Conservation (phyloP, 1,284 basidiomycete genomes). For the Xerocomus nothofagi region DNA sequence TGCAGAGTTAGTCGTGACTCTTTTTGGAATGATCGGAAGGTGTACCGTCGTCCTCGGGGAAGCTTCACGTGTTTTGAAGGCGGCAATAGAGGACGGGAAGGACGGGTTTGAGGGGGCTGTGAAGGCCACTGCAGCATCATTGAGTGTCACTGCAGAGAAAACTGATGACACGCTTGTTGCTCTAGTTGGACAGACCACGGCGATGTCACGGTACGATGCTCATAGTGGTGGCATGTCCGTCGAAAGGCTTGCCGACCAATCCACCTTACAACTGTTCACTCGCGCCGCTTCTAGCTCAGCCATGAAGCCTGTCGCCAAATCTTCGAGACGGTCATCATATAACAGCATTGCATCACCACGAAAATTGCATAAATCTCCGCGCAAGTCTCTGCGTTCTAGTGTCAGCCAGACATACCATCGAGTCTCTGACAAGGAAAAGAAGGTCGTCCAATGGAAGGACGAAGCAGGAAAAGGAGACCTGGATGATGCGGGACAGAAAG, state of each 20-base stretch:
- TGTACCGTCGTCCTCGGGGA: conserved; percentile 75
- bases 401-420: conserved; percentile 61
- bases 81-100: conserved; percentile 44
- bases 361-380: conserved; percentile 54
- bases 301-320: conserved; percentile 42
- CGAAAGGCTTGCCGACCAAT: conserved; percentile 48
- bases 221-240: conserved; percentile 37
- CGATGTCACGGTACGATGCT: conserved; percentile 49
- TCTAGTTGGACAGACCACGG: conserved; percentile 64
- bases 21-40: conserved; percentile 79
- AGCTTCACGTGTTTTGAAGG: conserved; percentile 56
- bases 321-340: conserved; percentile 50
- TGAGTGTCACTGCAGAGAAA: conserved; percentile 58
- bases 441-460: conserved; percentile 88
- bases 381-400: conserved; percentile 69
- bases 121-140: conserved; percentile 48
- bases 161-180: conserved; percentile 68
- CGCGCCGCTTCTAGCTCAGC: conserved; percentile 47
- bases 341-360: conserved; percentile 47
- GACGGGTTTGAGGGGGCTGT: conserved; percentile 42
- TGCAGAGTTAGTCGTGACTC: conserved; percentile 64
- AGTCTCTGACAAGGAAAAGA: conserved; percentile 66
- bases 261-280: conserved; percentile 35
- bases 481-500: conserved; percentile 62
- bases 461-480: conserved; percentile 83